Conservation (phyloP, 371 early-diverging fungal species). For the Circinella umbellata region DNA sequence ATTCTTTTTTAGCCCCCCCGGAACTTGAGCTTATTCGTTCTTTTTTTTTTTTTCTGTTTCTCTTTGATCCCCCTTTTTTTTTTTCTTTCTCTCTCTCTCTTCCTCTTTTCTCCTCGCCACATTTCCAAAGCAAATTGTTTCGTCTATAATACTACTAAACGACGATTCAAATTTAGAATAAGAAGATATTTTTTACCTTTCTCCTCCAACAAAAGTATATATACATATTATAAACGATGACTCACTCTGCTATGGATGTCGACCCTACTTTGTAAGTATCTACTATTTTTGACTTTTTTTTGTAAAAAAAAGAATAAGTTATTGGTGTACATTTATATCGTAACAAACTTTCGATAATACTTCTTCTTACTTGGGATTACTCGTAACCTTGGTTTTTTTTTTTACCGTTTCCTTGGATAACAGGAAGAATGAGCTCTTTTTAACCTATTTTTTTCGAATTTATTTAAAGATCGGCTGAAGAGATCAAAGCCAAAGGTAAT, state of each 20-base stretch:
- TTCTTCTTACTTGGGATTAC: too few relatives aligned
- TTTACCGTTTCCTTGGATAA: too few relatives aligned
- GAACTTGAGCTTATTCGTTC: neutral
- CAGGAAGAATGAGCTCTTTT: too few relatives aligned
- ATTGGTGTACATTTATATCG: too few relatives aligned
- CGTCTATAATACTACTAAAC: too few relatives aligned
- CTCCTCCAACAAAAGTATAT: neutral
- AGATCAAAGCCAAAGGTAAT: constrained; percentile 64
- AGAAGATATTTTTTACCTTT: too few relatives aligned
- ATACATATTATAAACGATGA: constrained; percentile 13
- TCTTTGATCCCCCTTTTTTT: neutral
- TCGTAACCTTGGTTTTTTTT: too few relatives aligned
- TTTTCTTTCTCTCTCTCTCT: constrained; percentile 9
- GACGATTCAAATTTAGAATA: too few relatives aligned
- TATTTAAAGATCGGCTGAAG: constrained; percentile 44
- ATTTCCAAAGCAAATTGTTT: too few relatives aligned
- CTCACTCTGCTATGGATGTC: constrained; percentile 29
- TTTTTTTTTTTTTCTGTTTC: neutral
- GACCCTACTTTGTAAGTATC: constrained; percentile 28
- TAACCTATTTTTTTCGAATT: too few relatives aligned
- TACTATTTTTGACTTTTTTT: neutral
- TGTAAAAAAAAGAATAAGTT: neutral
- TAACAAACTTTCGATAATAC: too few relatives aligned
- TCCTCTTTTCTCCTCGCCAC: neutral
- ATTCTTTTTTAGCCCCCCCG: constrained; percentile 3